phyloP scores from a whole-genome alignment of 164 flowering plant genomes.

The Piper betle region DNA sequence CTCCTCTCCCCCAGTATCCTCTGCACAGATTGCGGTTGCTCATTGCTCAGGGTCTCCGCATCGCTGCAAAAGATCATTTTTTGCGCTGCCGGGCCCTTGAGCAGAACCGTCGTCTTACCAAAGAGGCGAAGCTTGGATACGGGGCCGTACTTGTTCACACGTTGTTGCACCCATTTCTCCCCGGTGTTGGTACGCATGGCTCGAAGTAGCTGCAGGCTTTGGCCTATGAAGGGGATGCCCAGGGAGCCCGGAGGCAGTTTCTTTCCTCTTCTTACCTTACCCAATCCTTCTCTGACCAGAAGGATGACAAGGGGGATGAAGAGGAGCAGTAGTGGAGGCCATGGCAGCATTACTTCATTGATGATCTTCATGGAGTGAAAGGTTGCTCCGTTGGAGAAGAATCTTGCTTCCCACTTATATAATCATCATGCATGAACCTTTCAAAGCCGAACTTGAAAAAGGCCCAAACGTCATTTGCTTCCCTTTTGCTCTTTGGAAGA shows the following conservation, averaged over 20 bases:
- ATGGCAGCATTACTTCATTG: too few relatives aligned
- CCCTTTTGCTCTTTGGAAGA: too few relatives aligned
- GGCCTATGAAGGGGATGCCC: slow-evolving; percentile 29
- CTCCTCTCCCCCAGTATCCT: slow-evolving; percentile 18
- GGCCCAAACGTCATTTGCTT: too few relatives aligned
- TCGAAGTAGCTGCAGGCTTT: slow-evolving; percentile 22
- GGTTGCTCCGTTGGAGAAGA: too few relatives aligned
- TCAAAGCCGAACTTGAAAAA: too few relatives aligned
- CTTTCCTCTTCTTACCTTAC: neutral
- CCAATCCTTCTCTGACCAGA: too few relatives aligned
- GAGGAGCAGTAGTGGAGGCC: too few relatives aligned
- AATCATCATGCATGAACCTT: too few relatives aligned
- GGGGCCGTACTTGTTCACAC: slow-evolving; percentile 21
- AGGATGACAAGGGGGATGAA: too few relatives aligned
- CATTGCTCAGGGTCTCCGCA: slow-evolving; percentile 14
- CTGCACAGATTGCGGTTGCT: slow-evolving; percentile 17
- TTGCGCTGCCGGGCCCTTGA: slow-evolving; percentile 29
- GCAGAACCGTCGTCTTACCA: slow-evolving; percentile 25
- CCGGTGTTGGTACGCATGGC: slow-evolving; percentile 26
- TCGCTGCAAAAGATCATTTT: slow-evolving; percentile 23
- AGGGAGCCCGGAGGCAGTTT: slow-evolving; percentile 30
- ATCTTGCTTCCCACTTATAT: too few relatives aligned
- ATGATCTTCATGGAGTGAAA: too few relatives aligned
- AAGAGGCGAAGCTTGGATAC: slow-evolving; percentile 23
- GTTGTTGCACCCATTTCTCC: slow-evolving; percentile 24